Evolutionary conservation across 371 early-diverging fungal genomes (phyloP), one percentile per base, ranked within the genome.

Genomic region (Rhizopus stolonifer): DNA sequence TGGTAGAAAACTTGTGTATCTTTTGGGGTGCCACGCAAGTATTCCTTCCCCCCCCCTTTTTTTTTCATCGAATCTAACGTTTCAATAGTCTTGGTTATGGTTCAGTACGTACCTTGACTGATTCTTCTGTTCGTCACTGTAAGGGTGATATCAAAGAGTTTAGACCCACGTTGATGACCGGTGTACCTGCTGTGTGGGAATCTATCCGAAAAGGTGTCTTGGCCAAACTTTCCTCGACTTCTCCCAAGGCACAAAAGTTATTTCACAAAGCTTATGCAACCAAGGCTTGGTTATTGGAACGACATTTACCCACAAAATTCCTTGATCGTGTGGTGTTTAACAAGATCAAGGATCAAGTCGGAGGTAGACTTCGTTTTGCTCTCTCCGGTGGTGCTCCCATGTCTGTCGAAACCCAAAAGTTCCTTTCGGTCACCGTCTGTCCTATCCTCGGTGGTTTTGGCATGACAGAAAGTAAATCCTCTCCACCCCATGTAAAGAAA

Each of bases 301-400:
- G 72, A 26, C 78, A 71, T 52, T 61, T 87, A 58, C 92, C 88
- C 47, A 89, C 89, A 19, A 72, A 78, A 21, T 71, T 90, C 46
- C 69, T 96, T 40, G 98, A 93, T 71, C 70, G 66, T 23, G 70
- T 94, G 14, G 88, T 98, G 15, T 99, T 99, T 71, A 89, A 87
- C 64, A 88, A 89, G 72, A 89, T 99, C 56, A 78, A 85, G 60
- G 87, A 85, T 32, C 88, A 90, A 56, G 92, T 94, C 44, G 99
- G 99, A 50, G 99, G 99, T 22, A 79, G 91, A 19, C 82, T 99
- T 45, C 77, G 85, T 56, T 83, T 88, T 67, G 90, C 91, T 29
- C 73, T 99, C 9, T 90, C 89, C 29, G 99, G 99, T 53, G 96
- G 98, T 49, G 99, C 99, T 4, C 93, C 99, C 21, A 80, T 98